Conservation (phyloP, 148 eudicot species). For the Nyssa sinensis region DNA sequence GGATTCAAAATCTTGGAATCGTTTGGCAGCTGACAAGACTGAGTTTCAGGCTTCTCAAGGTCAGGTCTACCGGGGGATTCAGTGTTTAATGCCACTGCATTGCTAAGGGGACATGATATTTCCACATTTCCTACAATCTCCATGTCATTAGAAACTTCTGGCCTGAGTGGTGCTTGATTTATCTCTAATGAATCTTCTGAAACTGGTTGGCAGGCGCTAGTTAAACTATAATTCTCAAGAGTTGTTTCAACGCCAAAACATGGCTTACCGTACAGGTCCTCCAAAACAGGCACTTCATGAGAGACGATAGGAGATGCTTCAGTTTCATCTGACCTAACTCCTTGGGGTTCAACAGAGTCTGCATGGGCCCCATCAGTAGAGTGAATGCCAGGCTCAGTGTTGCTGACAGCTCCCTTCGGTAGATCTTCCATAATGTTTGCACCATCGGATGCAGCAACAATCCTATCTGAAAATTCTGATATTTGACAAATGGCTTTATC, state of each 20-base stretch:
- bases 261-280: slow-evolving; percentile 20
- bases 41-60: slow-evolving; percentile 27
- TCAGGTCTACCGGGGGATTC: slow-evolving; percentile 21
- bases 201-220: slow-evolving; percentile 21
- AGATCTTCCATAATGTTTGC: slow-evolving; percentile 18
- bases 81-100: slow-evolving; percentile 11
- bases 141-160: slow-evolving; percentile 20
- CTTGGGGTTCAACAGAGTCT: slow-evolving; percentile 22
- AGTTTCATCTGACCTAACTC: slow-evolving; percentile 18
- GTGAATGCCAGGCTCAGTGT: slow-evolving; percentile 22
- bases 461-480: slow-evolving; percentile 25
- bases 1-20: slow-evolving; percentile 16
- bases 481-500: slow-evolving; percentile 15
- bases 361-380: slow-evolving; percentile 22
- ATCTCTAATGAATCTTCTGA: slow-evolving; percentile 20
- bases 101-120: slow-evolving; percentile 6
- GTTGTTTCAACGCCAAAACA: slow-evolving; percentile 11
- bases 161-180: slow-evolving; percentile 16
- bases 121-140: slow-evolving; percentile 22
- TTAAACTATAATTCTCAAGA: slow-evolving; percentile 23
- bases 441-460: too few relatives aligned
- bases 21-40: slow-evolving; percentile 24
- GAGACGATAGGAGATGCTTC: neutral
- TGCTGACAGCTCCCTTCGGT: slow-evolving; percentile 23
- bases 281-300: slow-evolving; percentile 4